Evolutionary conservation across 2,329 filamentous ascomycete species (phyloP).

Genomic region (Colletotrichum tofieldiae): DNA sequence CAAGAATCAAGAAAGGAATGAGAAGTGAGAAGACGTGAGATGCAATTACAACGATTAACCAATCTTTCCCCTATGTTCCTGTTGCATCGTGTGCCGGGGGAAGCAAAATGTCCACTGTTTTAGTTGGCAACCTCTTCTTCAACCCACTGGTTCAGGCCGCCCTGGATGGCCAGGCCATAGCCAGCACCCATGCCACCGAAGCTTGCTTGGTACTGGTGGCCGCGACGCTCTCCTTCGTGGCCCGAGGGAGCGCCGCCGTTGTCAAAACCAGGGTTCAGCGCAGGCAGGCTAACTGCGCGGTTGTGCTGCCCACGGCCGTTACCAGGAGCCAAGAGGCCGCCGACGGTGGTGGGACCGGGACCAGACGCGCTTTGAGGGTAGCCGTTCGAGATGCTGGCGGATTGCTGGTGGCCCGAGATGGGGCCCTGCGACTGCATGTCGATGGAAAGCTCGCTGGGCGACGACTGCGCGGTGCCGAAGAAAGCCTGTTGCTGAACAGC

Average conservation of each 20-base stretch:
- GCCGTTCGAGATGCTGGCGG: conserved; percentile 77
- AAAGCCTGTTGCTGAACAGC: conserved; percentile 85
- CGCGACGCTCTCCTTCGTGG: conserved; percentile 70
- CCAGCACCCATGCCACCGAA: conserved; percentile 73
- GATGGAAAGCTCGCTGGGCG: conserved; percentile 69
- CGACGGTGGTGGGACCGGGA: conserved; percentile 78
- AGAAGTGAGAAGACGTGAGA: conserved; percentile 44
- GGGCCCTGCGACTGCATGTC: conserved; percentile 75
- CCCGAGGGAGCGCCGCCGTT: conserved; percentile 66
- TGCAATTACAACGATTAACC: conserved; percentile 62
- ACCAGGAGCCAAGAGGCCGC: conserved; percentile 82
- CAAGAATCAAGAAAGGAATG: conserved; percentile 42
- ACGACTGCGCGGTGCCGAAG: conserved; percentile 80
- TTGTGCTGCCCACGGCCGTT: conserved; percentile 76
- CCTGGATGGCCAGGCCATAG: conserved; percentile 75
- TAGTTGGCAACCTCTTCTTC: conserved; percentile 77
- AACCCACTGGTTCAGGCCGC: conserved; percentile 77
- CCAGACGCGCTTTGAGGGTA: conserved; percentile 68
- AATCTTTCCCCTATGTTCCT: conserved; percentile 50
- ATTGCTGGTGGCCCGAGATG: conserved; percentile 75
- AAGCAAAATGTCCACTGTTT: conserved; percentile 37
- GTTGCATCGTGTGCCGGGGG: conserved; percentile 20
- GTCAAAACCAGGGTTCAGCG: conserved; percentile 75
- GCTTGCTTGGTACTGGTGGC: conserved; percentile 77
- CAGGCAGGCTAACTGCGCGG: conserved; percentile 90